These are phyloP conservation scores for Adenanthera pavonina DNA, from an alignment of 306 rosid genomes.

Conservation along the genomic window DNA sequence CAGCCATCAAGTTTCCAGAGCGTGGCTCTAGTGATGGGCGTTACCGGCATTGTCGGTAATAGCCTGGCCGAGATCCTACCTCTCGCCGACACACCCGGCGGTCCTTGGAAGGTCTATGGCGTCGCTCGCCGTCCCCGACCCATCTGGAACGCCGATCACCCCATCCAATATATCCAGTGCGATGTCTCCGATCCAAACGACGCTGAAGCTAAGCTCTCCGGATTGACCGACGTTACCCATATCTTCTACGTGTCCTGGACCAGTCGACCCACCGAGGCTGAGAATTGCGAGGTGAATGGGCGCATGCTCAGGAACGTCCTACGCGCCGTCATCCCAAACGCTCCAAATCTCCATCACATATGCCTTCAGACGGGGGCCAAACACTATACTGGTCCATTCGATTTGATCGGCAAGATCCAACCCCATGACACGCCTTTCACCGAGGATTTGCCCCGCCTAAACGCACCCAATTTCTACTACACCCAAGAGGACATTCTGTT, in stretches of 20 bases:
- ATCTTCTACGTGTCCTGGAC: conserved; percentile 62
- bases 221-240: conserved; percentile 57
- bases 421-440: conserved; percentile 59
- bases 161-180: conserved; percentile 42
- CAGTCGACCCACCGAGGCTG: conserved; percentile 13
- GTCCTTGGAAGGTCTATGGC: conserved; percentile 20
- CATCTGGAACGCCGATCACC: conserved; percentile 60
- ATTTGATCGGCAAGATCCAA: conserved; percentile 30
- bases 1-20: conserved; percentile 16
- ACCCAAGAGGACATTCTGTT: conserved; percentile 40
- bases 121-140: conserved; percentile 46
- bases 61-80: conserved; percentile 23
- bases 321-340: not conserved
- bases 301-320: conserved; percentile 4
- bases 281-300: conserved; percentile 10
- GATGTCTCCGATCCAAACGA: conserved; percentile 44
- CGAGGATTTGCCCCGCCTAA: conserved; percentile 58
- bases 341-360: conserved; percentile 10
- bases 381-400: conserved; percentile 56
- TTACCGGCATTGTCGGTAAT: conserved; percentile 6
- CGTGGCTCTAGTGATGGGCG: conserved; percentile 37
- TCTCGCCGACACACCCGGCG: conserved; percentile 15
- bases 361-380: conserved; percentile 30
- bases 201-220: conserved; percentile 53
- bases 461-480: conserved; percentile 33